Percentiles rank a stretch among this genome's conserved stretches.
Conservation (phyloP, 2,329 filamentous ascomycete genomes). For the Epichloe hybrida region DNA sequence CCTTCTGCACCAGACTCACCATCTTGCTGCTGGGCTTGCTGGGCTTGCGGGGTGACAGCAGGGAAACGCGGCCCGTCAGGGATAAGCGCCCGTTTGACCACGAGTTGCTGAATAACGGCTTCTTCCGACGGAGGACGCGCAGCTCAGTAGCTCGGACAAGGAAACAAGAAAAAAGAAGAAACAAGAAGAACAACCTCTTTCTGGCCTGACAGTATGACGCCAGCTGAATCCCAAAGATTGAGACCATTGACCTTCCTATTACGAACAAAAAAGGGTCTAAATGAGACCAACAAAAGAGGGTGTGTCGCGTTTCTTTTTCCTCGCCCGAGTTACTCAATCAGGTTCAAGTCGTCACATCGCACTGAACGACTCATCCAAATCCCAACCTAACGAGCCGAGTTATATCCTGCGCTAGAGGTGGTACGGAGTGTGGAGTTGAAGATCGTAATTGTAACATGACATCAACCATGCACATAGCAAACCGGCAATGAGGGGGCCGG, state of each 20-base stretch:
- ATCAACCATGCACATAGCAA: too few relatives aligned
- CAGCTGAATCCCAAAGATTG: neutral
- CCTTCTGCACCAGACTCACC: too few relatives aligned
- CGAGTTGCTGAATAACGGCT: neutral
- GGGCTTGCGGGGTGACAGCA: neutral
- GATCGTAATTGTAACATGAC: too few relatives aligned
- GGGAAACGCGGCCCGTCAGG: neutral
- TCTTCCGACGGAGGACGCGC: neutral
- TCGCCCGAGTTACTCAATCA: neutral
- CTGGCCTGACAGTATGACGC: neutral
- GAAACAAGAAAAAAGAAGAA: too few relatives aligned
- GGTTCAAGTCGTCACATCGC: neutral
- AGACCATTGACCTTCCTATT: neutral
- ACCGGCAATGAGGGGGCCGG: too few relatives aligned
- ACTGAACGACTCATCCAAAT: neutral
- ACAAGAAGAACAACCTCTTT: neutral
- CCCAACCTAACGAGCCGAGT: neutral
- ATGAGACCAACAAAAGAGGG: neutral
- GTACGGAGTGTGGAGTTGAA: too few relatives aligned
- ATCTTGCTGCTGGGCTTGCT: too few relatives aligned
- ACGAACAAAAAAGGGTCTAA: neutral
- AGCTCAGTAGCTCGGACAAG: too few relatives aligned
- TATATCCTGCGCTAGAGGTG: neutral
- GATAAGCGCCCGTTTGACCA: neutral
- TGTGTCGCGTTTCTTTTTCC: neutral